Conservation (phyloP, 129 eudicot species). For the Logfia minima region DNA sequence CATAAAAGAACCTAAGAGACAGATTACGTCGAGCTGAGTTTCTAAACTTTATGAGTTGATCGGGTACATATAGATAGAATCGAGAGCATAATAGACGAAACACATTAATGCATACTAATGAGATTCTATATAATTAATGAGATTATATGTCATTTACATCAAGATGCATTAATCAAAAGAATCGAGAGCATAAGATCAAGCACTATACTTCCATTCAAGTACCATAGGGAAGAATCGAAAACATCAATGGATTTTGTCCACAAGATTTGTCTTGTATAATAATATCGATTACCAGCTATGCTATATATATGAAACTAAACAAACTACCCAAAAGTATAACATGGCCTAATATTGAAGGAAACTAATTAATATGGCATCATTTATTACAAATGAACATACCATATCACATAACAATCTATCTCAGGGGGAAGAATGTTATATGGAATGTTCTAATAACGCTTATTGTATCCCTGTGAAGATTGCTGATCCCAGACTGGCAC, state of each 20-base stretch:
- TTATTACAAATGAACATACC: slow-evolving; percentile 39
- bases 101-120: no score
- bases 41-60: neutral
- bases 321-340: slow-evolving; percentile 20
- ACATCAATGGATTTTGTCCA: neutral
- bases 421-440: slow-evolving; percentile 16
- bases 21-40: neutral
- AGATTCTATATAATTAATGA: no score
- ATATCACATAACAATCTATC: slow-evolving; percentile 20
- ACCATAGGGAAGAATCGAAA: neutral
- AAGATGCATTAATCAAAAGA: neutral
- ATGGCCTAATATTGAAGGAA: slow-evolving; percentile 17
- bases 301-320: slow-evolving; percentile 22
- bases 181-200: neutral
- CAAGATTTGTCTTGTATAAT: slow-evolving; percentile 28
- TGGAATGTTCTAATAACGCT: slow-evolving; percentile 57
- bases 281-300: slow-evolving; percentile 24
- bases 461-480: slow-evolving; percentile 75
- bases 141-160: no score
- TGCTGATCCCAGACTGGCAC: slow-evolving; percentile 86
- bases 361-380: slow-evolving; percentile 22
- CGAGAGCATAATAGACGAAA: no score
- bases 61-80: neutral
- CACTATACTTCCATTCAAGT: slow-evolving; percentile 14
- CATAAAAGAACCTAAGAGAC: neutral